phyloP scores from a whole-genome alignment of 257 asterid species.

The Jasminum sambac region DNA sequence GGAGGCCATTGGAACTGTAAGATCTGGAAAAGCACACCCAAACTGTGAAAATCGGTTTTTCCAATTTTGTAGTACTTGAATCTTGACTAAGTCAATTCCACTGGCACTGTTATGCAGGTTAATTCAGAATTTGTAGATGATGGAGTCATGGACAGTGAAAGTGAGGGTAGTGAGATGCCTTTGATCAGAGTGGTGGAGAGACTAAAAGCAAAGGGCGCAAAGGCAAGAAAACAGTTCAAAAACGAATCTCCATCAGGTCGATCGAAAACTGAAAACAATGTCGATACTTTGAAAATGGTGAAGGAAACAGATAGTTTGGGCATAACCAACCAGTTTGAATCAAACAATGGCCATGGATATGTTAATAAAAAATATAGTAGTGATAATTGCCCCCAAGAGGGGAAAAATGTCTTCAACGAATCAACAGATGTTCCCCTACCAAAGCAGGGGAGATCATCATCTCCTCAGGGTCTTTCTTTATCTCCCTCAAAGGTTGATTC shows the following conservation, averaged over 20 bases:
- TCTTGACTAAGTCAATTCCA: slow-evolving; percentile 23
- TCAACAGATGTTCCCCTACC: slow-evolving; percentile 65
- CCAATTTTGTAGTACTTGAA: slow-evolving; percentile 7
- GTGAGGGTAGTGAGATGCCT: slow-evolving; percentile 92
- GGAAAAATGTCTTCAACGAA: slow-evolving; percentile 52
- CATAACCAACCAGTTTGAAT: slow-evolving; percentile 54
- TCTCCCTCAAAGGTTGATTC: slow-evolving; percentile 33
- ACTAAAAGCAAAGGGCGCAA: slow-evolving; percentile 80
- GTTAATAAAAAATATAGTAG: slow-evolving; percentile 42
- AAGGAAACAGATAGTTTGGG: slow-evolving; percentile 66
- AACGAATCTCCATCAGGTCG: slow-evolving; percentile 47
- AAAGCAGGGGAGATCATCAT: slow-evolving; percentile 74
- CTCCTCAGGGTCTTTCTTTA: slow-evolving; percentile 49
- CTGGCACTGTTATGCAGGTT: slow-evolving; percentile 48
- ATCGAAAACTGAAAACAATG: slow-evolving; percentile 43
- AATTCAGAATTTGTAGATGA: slow-evolving; percentile 56
- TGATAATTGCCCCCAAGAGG: slow-evolving; percentile 47
- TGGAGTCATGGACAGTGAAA: slow-evolving; percentile 80
- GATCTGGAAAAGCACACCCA: slow-evolving; percentile 21
- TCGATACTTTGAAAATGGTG: slow-evolving; percentile 84
- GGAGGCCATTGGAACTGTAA: slow-evolving; percentile 79
- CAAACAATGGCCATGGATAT: slow-evolving; percentile 65
- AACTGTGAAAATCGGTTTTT: slow-evolving; percentile 10
- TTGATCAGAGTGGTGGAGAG: slow-evolving; percentile 81
- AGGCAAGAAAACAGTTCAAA: slow-evolving; percentile 77